Evolutionary conservation across 2,329 filamentous ascomycete species (phyloP), one percentile per base, ranked within the genome.

Genomic region (Daldinia sp.): DNA sequence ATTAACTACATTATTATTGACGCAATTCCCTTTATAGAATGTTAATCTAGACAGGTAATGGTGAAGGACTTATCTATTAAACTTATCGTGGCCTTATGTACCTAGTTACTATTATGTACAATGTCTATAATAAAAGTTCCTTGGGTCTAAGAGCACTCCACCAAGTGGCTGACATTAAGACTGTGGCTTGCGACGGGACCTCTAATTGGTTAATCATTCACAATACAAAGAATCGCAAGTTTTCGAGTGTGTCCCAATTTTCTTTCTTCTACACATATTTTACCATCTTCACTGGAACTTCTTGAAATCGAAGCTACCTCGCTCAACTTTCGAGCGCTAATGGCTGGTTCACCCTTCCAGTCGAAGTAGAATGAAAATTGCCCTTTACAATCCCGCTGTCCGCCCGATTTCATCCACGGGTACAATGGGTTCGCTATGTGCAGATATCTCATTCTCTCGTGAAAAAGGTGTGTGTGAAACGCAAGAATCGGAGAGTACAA

Each of bases 401-500:
- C 81, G 81, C 83, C 82, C 78, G 67, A 77, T 76, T 76, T 75
- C 74, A 61, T 74, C 73, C 70, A 79, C 81, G 83, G 82, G 84
- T 82, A 82, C 81, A 79, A 80, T 82, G 83, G 87, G 86, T 89
- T 89, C 87, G 87, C 87, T 89, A 86, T 86, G 86, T 79, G 86
- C 86, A 82, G 78, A 88, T 85, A 89, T 85, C 35, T 58, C 46
- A 50, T 63, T 9, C 28, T 23, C 15, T 50, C 41, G 6, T 59
- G n/a, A 42, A 58, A 7, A 41, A 30, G 23, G 20, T 30, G 42
- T n/a, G 20, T 46, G 42, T 39, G 46, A 35, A n/a, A 39, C 15
- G 12, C 12, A 35, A 28, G 18, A 44, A 35, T 35, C 2, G 2
- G 20, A 28, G 15, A 20, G 7, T 6, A n/a, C 18, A 13, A 41